Conservation (phyloP, 768 basidiomycete genomes). For the Pulveroboletus frians region DNA sequence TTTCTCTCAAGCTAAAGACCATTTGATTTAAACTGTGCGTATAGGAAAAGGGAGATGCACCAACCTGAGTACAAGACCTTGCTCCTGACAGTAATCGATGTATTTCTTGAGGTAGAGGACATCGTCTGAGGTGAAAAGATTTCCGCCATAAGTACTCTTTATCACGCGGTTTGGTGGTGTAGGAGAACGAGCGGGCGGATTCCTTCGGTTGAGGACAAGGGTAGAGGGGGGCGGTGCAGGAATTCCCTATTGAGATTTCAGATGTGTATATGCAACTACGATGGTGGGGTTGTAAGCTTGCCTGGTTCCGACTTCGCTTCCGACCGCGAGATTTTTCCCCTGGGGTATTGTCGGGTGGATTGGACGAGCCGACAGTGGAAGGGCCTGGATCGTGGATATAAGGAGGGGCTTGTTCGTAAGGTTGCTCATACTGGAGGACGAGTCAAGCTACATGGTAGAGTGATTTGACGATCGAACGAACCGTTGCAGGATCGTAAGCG, state of each 20-base stretch:
- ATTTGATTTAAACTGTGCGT: constrained; percentile 26
- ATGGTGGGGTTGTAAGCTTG: constrained; percentile 16
- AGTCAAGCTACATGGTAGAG: constrained; percentile 5
- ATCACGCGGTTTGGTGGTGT: constrained; percentile 79
- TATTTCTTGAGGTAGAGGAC: constrained; percentile 80
- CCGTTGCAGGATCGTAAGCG: constrained; percentile 47
- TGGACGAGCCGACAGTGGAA: constrained; percentile 40
- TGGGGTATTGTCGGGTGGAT: constrained; percentile 21
- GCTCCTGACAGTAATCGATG: constrained; percentile 87
- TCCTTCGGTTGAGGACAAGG: constrained; percentile 60
- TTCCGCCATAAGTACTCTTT: constrained; percentile 87
- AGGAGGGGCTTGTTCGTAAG: constrained; percentile 52
- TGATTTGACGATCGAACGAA: constrained; percentile 26
- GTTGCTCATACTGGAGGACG: constrained; percentile 45
- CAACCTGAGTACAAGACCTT: constrained; percentile 76
- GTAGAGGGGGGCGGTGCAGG: constrained; percentile 65
- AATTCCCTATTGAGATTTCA: constrained; percentile 36
- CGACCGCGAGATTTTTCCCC: constrained; percentile 56
- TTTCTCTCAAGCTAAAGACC: constrained; percentile 54
- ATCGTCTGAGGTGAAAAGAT: constrained; percentile 81
- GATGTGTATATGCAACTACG: not conserved
- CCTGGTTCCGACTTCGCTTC: constrained; percentile 62
- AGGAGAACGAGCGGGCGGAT: constrained; percentile 70
- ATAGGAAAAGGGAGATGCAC: constrained; percentile 4
- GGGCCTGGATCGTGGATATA: constrained; percentile 54